Evolutionary conservation across 257 asterid genomes (phyloP).

Genomic region (Rubia yunnanensis): DNA sequence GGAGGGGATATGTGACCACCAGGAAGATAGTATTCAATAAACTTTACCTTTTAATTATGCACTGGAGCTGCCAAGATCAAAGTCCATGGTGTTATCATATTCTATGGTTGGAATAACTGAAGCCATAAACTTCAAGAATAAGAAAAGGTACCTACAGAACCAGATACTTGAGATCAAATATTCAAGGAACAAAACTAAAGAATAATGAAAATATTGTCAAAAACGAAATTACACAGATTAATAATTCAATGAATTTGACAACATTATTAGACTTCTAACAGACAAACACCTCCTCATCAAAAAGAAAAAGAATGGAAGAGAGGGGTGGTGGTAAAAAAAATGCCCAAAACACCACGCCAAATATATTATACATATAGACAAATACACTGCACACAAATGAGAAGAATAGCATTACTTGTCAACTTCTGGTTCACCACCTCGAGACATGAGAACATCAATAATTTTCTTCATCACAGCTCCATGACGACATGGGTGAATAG

Average conservation of each 20-base stretch:
- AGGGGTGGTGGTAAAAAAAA: background rate
- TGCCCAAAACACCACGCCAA: background rate
- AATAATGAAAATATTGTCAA: background rate
- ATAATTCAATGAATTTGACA: background rate
- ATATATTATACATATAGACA: background rate
- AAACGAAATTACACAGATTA: background rate
- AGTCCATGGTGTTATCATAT: conserved; percentile 95
- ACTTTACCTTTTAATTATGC: conserved; percentile 16
- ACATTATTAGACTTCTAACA: background rate
- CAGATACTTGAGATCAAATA: conserved; percentile 8
- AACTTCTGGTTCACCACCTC: conserved; percentile 96
- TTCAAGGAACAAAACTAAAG: background rate
- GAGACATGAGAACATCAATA: conserved; percentile 84
- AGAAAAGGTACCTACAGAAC: conserved; percentile 39
- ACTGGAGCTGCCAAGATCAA: conserved; percentile 79
- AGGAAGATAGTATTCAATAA: background rate
- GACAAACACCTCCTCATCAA: no score
- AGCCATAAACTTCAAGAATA: conserved; percentile 46
- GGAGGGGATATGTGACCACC: background rate
- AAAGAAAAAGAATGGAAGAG: no score
- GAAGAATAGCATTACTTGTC: conserved; percentile 52
- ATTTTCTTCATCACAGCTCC: conserved; percentile 99
- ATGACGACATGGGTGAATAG: conserved; percentile 97
- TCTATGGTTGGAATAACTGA: conserved; percentile 94
- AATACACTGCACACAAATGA: background rate